phyloP scores from a whole-genome alignment of 2,329 filamentous ascomycete species.

The Chlorencoelia australis region DNA sequence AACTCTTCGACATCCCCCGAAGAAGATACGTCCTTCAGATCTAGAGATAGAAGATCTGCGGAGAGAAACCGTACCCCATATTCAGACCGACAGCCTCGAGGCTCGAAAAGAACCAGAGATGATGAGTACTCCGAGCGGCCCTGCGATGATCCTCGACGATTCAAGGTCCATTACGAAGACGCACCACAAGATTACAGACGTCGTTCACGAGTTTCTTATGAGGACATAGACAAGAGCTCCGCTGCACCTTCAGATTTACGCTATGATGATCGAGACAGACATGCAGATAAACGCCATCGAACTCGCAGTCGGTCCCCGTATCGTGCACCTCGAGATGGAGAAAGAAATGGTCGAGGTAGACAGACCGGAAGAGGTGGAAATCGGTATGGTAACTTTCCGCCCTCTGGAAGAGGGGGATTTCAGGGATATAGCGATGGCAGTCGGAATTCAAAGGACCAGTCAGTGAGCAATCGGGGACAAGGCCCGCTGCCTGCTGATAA shows the following conservation, averaged over 20 bases:
- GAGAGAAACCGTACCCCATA: slow-evolving; percentile 48
- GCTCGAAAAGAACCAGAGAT: slow-evolving; percentile 57
- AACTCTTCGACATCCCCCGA: slow-evolving; percentile 22
- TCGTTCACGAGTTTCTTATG: slow-evolving; percentile 40
- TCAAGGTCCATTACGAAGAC: slow-evolving; percentile 54
- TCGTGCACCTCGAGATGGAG: slow-evolving; percentile 27
- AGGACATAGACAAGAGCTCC: slow-evolving; percentile 42
- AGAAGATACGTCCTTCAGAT: slow-evolving; percentile 34
- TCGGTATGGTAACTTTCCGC: slow-evolving; percentile 10
- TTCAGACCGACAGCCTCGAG: slow-evolving; percentile 32
- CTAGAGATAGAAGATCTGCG: slow-evolving; percentile 33
- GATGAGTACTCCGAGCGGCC: slow-evolving; percentile 43
- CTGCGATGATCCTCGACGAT: slow-evolving; percentile 47
- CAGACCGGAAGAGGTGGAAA: slow-evolving; percentile 15
- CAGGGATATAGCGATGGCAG: slow-evolving; percentile 33
- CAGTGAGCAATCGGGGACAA: slow-evolving; percentile 54
- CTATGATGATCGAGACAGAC: slow-evolving; percentile 41
- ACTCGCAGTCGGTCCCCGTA: slow-evolving; percentile 42
- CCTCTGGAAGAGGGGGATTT: slow-evolving; percentile 13
- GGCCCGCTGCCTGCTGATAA: slow-evolving; percentile 47
- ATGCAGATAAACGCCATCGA: slow-evolving; percentile 43
- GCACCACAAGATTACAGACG: slow-evolving; percentile 35
- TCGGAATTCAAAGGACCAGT: slow-evolving; percentile 44
- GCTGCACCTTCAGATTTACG: slow-evolving; percentile 26
- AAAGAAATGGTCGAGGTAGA: slow-evolving; percentile 15